Percentiles rank a stretch among this genome's conserved stretches.
Conservation (phyloP, 2,329 filamentous ascomycete species). For the Aureobasidium sp. region DNA sequence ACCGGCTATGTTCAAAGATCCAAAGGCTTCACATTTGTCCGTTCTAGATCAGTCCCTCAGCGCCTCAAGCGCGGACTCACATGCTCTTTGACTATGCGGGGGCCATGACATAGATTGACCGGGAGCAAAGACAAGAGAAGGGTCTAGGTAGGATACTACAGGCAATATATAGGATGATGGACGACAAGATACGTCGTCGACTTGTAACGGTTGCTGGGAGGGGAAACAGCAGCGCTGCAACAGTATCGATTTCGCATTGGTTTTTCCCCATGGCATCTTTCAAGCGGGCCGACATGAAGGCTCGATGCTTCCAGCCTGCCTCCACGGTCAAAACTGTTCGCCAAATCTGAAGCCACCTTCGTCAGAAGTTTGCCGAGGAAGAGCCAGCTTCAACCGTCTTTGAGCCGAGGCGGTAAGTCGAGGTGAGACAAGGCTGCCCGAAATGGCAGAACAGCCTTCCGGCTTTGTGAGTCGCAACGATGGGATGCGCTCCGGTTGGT, state of each 20-base stretch:
- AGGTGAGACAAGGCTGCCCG: constrained; percentile 3
- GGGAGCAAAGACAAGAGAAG: neutral
- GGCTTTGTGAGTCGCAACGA: neutral
- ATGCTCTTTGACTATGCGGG: neutral
- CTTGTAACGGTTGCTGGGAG: constrained; percentile 1
- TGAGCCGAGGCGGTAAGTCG: constrained; percentile 7
- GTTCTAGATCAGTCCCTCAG: constrained; percentile 1
- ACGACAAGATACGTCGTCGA: neutral
- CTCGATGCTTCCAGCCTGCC: constrained; percentile 8
- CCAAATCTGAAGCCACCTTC: constrained; percentile 5
- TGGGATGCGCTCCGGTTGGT: neutral
- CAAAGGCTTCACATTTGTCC: neutral
- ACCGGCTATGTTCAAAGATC: neutral
- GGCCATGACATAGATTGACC: neutral
- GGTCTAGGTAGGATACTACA: constrained; percentile 1
- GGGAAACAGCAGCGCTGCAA: neutral
- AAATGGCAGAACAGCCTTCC: neutral
- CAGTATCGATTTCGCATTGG: neutral
- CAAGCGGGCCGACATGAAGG: constrained; percentile 1
- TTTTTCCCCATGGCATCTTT: neutral
- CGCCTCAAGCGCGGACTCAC: neutral
- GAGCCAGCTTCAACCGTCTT: neutral
- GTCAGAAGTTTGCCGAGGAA: constrained; percentile 12
- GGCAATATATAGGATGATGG: constrained; percentile 10
- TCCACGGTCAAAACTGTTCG: neutral